Evolutionary conservation across 73 alveolate genomes (phyloP).

Genomic region (Paramecium primaurelia): DNA sequence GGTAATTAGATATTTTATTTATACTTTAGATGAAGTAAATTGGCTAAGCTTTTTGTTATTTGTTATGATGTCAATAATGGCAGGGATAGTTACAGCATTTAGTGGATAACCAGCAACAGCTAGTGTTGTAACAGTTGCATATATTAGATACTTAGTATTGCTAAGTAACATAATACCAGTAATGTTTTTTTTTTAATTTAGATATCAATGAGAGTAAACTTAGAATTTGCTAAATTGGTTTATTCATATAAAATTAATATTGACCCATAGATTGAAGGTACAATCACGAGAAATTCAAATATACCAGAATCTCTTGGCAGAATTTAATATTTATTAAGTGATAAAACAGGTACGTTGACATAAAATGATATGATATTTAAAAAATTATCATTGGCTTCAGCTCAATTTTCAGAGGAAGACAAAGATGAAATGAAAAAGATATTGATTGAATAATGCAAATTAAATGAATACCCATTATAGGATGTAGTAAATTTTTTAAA

Average conservation of each 20-base stretch:
- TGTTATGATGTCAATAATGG: conserved; percentile 68
- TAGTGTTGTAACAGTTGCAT: conserved; percentile 61
- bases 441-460: conserved; percentile 63
- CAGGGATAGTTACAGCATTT: conserved; percentile 67
- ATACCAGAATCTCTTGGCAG: conserved; percentile 98
- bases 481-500: conserved; percentile 69
- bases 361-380: conserved; percentile 95
- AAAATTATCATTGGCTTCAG: conserved; percentile 80
- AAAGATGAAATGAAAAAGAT: conserved; percentile 67
- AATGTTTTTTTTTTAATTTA: not conserved
- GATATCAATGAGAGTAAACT: conserved; percentile 91
- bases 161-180: conserved; percentile 88
- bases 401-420: conserved; percentile 73
- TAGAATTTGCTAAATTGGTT: conserved; percentile 90
- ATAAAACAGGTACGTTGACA: conserved; percentile 98
- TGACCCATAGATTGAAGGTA: conserved; percentile 84
- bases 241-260: conserved; percentile 74
- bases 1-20: not conserved
- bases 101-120: conserved; percentile 72
- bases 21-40: conserved; percentile 81
- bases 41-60: conserved; percentile 67
- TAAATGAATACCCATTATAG: conserved; percentile 63
- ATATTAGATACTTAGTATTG: conserved; percentile 82
- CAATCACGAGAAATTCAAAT: conserved; percentile 91
- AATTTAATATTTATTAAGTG: conserved; percentile 88